These are phyloP conservation scores for Pyropia haitanensis DNA, from an alignment of 23 red algal genomes.

Conservation along the genomic window DNA sequence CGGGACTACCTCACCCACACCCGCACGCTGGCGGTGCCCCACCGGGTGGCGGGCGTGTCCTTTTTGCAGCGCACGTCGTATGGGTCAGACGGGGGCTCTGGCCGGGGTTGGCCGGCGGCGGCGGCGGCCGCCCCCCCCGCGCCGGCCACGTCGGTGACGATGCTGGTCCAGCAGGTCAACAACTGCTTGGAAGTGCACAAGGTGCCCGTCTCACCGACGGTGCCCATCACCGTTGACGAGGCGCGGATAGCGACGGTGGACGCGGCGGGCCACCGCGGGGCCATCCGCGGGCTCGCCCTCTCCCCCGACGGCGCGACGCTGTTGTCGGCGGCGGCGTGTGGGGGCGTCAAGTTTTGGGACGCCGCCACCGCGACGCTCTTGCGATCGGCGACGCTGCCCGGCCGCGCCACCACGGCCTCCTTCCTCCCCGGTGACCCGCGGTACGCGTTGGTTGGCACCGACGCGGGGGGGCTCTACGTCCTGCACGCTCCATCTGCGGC, in stretches of 20 bases:
- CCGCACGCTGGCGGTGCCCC: no score
- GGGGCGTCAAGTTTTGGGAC: conserved; percentile 67
- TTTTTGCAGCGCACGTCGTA: no score
- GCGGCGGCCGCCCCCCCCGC: no score
- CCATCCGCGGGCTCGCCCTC: conserved; percentile 56
- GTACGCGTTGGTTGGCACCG: conserved; percentile 35
- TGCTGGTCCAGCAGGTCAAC: conserved; percentile 36
- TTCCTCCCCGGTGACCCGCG: conserved; percentile 5
- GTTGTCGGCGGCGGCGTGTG: conserved; percentile 12
- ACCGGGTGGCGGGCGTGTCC: no score
- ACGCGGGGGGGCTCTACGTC: conserved; percentile 42
- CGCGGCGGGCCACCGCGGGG: conserved; percentile 60
- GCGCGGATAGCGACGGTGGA: conserved; percentile 32
- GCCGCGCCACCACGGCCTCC: conserved; percentile 27
- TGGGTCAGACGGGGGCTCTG: no score
- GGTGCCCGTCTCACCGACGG: conserved; percentile 3
- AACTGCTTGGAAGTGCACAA: conserved; percentile 26
- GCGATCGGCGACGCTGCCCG: conserved; percentile 39
- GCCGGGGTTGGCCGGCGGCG: no score
- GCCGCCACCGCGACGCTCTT: conserved; percentile 9
- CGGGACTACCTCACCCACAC: no score
- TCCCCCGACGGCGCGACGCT: conserved; percentile 33
- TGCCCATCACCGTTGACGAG: neutral
- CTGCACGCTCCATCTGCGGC: conserved; percentile 34
- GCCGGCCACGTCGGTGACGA: neutral